These are phyloP conservation scores for Agaricales sp. DNA, from an alignment of 1,284 basidiomycete species.

Conservation along the genomic window DNA sequence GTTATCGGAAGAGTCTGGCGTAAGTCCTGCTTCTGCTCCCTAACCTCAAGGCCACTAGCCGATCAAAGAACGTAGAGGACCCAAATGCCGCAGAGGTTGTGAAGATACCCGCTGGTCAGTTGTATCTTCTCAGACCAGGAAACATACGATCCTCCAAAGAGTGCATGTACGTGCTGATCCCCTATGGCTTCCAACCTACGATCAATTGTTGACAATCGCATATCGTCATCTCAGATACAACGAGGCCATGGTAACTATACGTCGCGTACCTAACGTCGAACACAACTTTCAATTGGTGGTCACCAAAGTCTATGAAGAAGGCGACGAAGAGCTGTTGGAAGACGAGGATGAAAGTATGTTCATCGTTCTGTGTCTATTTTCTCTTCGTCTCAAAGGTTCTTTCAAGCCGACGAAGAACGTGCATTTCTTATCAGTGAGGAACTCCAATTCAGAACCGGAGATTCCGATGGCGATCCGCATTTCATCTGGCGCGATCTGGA, in stretches of 20 bases:
- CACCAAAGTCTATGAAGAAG: slow-evolving; percentile 91
- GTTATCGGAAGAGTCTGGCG: slow-evolving; percentile 95
- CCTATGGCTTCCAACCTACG: slow-evolving; percentile 2
- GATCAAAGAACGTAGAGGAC: slow-evolving; percentile 40
- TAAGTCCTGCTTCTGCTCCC: slow-evolving; percentile 32
- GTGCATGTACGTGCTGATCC: slow-evolving; percentile 75
- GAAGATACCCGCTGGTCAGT: slow-evolving; percentile 87
- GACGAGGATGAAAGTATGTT: slow-evolving; percentile 91
- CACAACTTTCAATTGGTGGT: slow-evolving; percentile 96
- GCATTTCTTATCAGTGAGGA: slow-evolving; percentile 87
- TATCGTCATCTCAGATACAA: slow-evolving; percentile 59
- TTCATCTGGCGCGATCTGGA: slow-evolving; percentile 88
- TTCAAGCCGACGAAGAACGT: slow-evolving; percentile 79
- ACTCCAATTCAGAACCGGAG: slow-evolving; percentile 72
- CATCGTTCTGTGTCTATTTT: slow-evolving; percentile 2
- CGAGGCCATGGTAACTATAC: slow-evolving; percentile 91
- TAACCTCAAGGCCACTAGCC: slow-evolving; percentile 14
- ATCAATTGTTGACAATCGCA: too few species aligned
- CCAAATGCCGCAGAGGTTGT: slow-evolving; percentile 88
- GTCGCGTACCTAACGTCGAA: slow-evolving; percentile 74
- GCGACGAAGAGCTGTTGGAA: slow-evolving; percentile 87
- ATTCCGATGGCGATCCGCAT: slow-evolving; percentile 72
- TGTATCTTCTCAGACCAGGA: slow-evolving; percentile 87
- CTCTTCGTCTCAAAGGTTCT: slow-evolving; percentile 1
- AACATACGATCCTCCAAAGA: slow-evolving; percentile 87